phyloP scores from a whole-genome alignment of 2,329 filamentous ascomycete species.

The Zymoseptoria crescenta region DNA sequence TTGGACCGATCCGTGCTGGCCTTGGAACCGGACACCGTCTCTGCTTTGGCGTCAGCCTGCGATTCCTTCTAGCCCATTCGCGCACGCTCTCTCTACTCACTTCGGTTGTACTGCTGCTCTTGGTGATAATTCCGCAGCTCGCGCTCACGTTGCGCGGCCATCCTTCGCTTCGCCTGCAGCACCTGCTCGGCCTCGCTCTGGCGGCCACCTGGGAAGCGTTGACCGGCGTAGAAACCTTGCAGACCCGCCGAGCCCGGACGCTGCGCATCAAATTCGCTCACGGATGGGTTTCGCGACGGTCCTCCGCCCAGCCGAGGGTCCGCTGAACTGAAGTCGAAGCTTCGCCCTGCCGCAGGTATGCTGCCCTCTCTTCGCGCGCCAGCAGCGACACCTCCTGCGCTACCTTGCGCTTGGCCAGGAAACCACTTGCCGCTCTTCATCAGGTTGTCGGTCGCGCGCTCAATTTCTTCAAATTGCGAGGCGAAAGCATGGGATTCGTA shows the following conservation, averaged over 20 bases:
- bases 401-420: constrained; percentile 31
- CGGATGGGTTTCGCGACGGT: constrained; percentile 70
- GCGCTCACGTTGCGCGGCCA: constrained; percentile 97
- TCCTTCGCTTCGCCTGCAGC: constrained; percentile 97
- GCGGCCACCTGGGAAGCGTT: constrained; percentile 79
- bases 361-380: constrained; percentile 71
- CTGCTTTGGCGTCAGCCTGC: constrained; percentile 33
- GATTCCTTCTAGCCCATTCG: not conserved
- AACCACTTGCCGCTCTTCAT: constrained; percentile 96
- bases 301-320: constrained; percentile 62
- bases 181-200: constrained; percentile 94
- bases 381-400: constrained; percentile 15
- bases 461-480: constrained; percentile 91
- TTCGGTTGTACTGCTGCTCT: constrained; percentile 99
- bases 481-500: constrained; percentile 66
- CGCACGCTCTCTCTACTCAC: constrained; percentile 45
- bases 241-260: constrained; percentile 69
- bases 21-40: constrained; percentile 68
- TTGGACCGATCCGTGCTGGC: constrained; percentile 63
- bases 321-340: constrained; percentile 16
- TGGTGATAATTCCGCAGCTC: constrained; percentile 99
- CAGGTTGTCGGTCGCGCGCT: constrained; percentile 89
- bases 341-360: constrained; percentile 49
- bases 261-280: constrained; percentile 71
- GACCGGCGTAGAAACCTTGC: constrained; percentile 88